Conservation (phyloP, 768 basidiomycete species). For the Suillus placidus region DNA sequence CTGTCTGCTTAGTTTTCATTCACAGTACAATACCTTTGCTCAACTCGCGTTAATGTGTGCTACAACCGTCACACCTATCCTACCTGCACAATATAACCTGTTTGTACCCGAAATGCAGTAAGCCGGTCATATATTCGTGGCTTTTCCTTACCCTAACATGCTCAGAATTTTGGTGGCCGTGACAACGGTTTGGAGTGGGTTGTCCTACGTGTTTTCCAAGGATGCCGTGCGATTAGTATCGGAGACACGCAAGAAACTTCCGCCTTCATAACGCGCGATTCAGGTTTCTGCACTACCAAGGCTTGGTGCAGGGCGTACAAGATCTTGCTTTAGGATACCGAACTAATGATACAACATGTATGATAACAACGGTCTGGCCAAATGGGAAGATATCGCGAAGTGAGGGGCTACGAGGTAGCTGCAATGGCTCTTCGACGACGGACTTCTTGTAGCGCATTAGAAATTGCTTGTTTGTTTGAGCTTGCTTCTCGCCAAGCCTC, state of each 20-base stretch:
- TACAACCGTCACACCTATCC: conserved; percentile 83
- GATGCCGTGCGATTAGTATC: conserved; percentile 68
- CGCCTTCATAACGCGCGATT: conserved; percentile 17
- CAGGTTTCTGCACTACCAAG: background rate
- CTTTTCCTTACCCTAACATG: background rate
- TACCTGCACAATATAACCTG: conserved; percentile 57
- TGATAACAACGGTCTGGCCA: conserved; percentile 1
- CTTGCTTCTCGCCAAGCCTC: conserved; percentile 65
- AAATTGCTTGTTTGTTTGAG: conserved; percentile 60
- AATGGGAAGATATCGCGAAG: conserved; percentile 3
- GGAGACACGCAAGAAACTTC: conserved; percentile 36
- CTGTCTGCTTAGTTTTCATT: conserved; percentile 11
- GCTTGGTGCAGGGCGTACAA: conserved; percentile 2
- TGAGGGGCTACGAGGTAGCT: conserved; percentile 14
- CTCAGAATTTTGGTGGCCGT: conserved; percentile 81
- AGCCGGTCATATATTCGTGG: conserved; percentile 32
- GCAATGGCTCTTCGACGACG: conserved; percentile 48
- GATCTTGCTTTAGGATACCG: conserved; percentile 13
- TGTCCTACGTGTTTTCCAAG: conserved; percentile 78
- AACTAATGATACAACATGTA: conserved; percentile 22
- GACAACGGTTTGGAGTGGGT: conserved; percentile 91
- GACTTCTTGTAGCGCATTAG: conserved; percentile 71
- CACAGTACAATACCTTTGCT: conserved; percentile 86
- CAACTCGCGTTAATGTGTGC: conserved; percentile 90
- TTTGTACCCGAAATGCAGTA: conserved; percentile 76